These are phyloP conservation scores for Olyra latifolia DNA, from an alignment of 176 grass and related monocot species.

Conservation along the genomic window DNA sequence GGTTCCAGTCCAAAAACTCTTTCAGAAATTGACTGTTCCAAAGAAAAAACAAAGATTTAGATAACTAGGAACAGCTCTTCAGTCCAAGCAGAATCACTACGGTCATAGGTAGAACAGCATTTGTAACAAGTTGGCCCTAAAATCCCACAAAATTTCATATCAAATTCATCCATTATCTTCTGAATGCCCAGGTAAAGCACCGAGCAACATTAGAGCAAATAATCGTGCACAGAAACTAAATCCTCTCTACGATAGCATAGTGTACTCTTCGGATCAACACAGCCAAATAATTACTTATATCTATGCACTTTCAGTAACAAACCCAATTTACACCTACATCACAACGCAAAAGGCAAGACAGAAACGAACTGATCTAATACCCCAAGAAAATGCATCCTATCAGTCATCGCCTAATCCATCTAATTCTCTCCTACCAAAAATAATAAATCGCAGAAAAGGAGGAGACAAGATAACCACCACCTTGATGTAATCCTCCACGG, in stretches of 20 bases:
- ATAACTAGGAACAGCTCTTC: neutral
- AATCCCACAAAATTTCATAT: neutral
- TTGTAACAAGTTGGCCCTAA: neutral
- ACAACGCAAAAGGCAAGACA: neutral
- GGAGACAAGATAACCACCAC: slow-evolving; percentile 25
- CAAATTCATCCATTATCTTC: neutral
- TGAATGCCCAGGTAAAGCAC: neutral
- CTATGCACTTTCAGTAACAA: neutral
- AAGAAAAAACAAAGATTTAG: neutral
- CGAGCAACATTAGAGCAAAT: neutral
- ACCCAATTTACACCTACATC: neutral
- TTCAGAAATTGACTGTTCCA: neutral
- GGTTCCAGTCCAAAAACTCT: slow-evolving; percentile 1
- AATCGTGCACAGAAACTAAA: neutral
- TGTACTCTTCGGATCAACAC: neutral
- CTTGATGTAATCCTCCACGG: slow-evolving; percentile 69
- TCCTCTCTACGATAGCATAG: neutral
- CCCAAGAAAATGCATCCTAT: neutral
- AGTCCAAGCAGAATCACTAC: neutral
- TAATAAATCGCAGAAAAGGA: neutral
- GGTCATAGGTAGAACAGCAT: neutral
- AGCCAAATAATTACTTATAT: neutral
- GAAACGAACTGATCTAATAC: neutral
- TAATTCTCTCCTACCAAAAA: neutral
- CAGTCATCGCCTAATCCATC: slow-evolving; percentile 4